A percentile compares a stretch with the other conserved stretches of the same genome.
These are phyloP conservation scores for Marasmius fiardii DNA, from an alignment of 1,284 basidiomycete species.

Conservation along the genomic window DNA sequence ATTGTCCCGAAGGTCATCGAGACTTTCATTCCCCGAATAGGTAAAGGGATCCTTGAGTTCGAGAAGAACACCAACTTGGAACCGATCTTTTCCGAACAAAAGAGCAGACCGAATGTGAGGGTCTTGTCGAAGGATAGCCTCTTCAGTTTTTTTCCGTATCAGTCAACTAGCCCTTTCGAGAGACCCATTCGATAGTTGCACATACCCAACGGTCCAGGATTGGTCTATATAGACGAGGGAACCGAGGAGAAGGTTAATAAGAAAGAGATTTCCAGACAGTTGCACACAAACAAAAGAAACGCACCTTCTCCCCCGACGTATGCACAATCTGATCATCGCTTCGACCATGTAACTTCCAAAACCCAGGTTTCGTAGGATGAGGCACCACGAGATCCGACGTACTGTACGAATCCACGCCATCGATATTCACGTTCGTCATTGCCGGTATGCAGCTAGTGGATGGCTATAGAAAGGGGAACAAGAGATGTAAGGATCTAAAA, in stretches of 20 bases:
- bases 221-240: too few relatives aligned
- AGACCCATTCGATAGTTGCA: too few relatives aligned
- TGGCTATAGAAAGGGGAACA: not conserved
- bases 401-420: conserved; percentile 24
- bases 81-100: conserved; percentile 29
- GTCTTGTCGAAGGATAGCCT: conserved; percentile 23
- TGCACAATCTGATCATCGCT: conserved; percentile 52
- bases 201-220: conserved; percentile 33
- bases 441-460: conserved; percentile 1
- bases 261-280: not conserved
- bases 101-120: conserved; percentile 20
- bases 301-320: conserved; percentile 48
- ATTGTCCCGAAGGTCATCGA: too few relatives aligned
- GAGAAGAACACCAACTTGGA: conserved; percentile 30
- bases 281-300: not conserved
- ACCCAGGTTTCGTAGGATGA: conserved; percentile 40
- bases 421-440: conserved; percentile 18
- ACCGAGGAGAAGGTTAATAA: too few relatives aligned
- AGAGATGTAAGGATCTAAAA: not conserved
- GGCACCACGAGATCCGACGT: conserved; percentile 40
- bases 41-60: conserved; percentile 22
- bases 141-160: conserved; percentile 9
- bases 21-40: too few relatives aligned
- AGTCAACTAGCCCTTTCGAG: not conserved
- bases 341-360: conserved; percentile 44